Conservation (phyloP, 441 rosid species). For the Lepidium campestre region DNA sequence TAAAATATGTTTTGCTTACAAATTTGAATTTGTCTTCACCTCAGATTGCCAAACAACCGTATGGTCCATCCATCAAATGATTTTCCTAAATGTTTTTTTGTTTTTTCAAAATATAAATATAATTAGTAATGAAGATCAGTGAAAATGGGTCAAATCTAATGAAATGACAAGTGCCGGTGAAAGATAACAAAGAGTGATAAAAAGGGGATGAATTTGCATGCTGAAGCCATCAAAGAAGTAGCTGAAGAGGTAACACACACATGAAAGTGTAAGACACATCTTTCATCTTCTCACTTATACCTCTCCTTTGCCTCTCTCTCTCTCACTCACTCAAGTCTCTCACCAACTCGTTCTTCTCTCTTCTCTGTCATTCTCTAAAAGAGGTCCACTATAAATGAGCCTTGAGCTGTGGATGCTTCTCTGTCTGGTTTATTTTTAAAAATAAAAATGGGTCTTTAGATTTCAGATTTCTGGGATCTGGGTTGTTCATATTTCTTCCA, state of each 20-base stretch:
- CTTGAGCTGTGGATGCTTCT: conserved; percentile 33
- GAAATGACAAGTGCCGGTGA: conserved; percentile 21
- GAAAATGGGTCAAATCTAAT: no score
- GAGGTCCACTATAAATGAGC: conserved; percentile 31
- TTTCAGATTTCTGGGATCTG: conserved; percentile 30
- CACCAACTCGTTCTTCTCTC: conserved; percentile 18
- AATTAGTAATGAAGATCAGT: not conserved
- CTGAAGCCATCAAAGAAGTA: conserved; percentile 22
- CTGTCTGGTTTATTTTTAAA: conserved; percentile 19
- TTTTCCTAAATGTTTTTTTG: not conserved
- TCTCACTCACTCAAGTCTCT: conserved; percentile 33
- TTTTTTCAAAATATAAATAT: not conserved
- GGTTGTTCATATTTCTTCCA: conserved; percentile 13
- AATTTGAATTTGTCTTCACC: conserved; percentile 17
- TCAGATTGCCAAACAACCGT: conserved; percentile 13
- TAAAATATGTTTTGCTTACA: not conserved
- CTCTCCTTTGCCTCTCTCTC: not conserved
- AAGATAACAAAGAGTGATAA: conserved; percentile 7
- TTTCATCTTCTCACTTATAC: conserved; percentile 39
- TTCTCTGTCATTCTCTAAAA: conserved; percentile 26
- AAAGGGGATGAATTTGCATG: conserved; percentile 31
- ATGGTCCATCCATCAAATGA: conserved; percentile 12
- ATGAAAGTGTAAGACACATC: conserved; percentile 28
- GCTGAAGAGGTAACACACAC: conserved; percentile 31
- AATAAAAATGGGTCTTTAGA: conserved; percentile 20